Conservation (phyloP, 2,329 filamentous ascomycete genomes). For the Penicillium sp. region DNA sequence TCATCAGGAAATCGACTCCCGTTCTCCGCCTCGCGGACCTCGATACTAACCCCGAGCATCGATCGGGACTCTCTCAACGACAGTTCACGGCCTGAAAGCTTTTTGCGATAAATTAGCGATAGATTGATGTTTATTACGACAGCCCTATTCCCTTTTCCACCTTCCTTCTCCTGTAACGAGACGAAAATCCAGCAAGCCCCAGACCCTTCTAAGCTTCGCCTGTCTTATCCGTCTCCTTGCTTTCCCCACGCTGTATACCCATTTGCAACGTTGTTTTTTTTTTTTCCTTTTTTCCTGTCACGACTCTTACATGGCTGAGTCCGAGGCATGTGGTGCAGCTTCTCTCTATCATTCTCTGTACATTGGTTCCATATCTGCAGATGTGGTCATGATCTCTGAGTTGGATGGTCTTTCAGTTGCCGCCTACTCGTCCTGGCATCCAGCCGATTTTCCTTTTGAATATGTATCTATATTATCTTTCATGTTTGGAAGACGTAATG, state of each 20-base stretch:
- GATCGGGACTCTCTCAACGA: slow-evolving; percentile 19
- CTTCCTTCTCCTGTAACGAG: slow-evolving; percentile 13
- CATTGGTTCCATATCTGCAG: not conserved
- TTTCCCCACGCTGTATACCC: slow-evolving; percentile 19
- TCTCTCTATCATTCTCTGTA: not conserved
- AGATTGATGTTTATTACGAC: slow-evolving; percentile 25
- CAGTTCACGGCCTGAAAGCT: slow-evolving; percentile 28
- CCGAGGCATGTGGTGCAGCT: not conserved
- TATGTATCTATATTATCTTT: slow-evolving; percentile 4
- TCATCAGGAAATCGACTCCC: slow-evolving; percentile 5
- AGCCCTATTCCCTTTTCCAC: slow-evolving; percentile 8
- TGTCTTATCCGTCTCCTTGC: slow-evolving; percentile 5
- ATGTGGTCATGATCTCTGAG: not conserved
- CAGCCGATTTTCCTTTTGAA: not conserved
- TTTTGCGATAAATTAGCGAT: slow-evolving; percentile 19
- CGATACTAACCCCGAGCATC: slow-evolving; percentile 8
- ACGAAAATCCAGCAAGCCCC: slow-evolving; percentile 9
- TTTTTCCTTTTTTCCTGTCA: not conserved
- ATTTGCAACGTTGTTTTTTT: slow-evolving; percentile 8
- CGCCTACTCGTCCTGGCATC: not conserved
- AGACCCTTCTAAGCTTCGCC: not conserved
- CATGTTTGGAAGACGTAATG: not conserved
- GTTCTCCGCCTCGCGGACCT: slow-evolving; percentile 10
- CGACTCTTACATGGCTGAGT: not conserved
- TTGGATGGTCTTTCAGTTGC: not conserved